Evolutionary conservation across 441 rosid species (phyloP), one percentile per base, ranked within the genome.

Genomic region (Gossypium gossypioides): DNA sequence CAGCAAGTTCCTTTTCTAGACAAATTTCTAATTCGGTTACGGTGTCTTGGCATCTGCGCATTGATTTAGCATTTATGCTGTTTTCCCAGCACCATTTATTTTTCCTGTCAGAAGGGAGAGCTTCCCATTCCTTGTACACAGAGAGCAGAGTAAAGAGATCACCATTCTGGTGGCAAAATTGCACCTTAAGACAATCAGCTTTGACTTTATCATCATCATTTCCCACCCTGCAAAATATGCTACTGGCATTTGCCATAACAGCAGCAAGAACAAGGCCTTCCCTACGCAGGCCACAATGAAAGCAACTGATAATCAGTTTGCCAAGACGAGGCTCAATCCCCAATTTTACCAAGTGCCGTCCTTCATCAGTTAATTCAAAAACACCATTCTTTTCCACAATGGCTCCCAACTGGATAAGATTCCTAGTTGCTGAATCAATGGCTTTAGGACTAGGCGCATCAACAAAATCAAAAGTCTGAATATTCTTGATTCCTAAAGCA

Each of bases 211-310:
- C 88, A 55, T 80, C 86, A 69, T 80, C 68, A 74, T 72, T 84
- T 60, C 97, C 98, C 81, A 90, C 90, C 85, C 97, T 85, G 75
- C 97, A 94, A 77, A 94, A 94, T 77, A 94, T 86, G 82, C 86
- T 88, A 72, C 91, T 91, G 1, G 97, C 89, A 76, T 94, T 94
- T 61, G 94, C 87, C 95, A 90, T 91, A 67, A 90, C 88, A 73
- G 96, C 90, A 77, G 96, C 98, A 76, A 94, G 97, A 81, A 87
- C 89, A 81, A 88, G 70, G 52, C 98, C 98, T 79, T 93, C 98
- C 77, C 84, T 90, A 59, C 85, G 80, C 91, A 90, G 79, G 69
- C 82, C 63, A 73, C 70, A 51, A 58, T 25, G 66, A 74, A 77
- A 78, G 81, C 96, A 89, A 75, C 87, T 80, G 71, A 84, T 81